Evolutionary conservation across 1,284 basidiomycete genomes (phyloP).

Genomic region (Flammula alnicola): DNA sequence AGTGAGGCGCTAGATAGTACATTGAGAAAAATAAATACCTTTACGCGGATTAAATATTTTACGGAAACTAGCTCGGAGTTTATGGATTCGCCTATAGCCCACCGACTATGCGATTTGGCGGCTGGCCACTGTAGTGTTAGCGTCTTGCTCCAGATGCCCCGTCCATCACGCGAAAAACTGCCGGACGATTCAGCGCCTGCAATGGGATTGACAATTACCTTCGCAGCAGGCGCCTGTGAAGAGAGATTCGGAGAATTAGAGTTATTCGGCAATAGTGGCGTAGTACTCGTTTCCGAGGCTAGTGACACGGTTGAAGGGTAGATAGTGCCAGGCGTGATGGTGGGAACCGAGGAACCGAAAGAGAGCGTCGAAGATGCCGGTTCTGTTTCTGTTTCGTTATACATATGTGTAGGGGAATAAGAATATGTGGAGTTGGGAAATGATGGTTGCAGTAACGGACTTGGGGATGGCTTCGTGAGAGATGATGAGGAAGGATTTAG

Average conservation of each 20-base stretch:
- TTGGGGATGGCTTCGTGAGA: too few relatives aligned
- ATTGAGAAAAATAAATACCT: conserved; percentile 49
- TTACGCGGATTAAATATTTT: conserved; percentile 70
- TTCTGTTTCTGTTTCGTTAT: conserved; percentile 18
- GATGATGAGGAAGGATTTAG: too few relatives aligned
- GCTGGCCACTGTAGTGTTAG: conserved; percentile 75
- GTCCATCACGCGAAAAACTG: conserved; percentile 54
- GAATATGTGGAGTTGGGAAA: conserved; percentile 17
- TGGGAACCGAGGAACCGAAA: conserved; percentile 43
- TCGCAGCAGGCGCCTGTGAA: conserved; percentile 37
- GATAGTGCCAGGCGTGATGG: conserved; percentile 40
- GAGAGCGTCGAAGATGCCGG: conserved; percentile 30
- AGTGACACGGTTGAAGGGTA: conserved; percentile 36
- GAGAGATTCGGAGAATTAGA: too few relatives aligned
- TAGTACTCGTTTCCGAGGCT: conserved; percentile 33
- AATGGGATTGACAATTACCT: conserved; percentile 54
- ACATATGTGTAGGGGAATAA: conserved; percentile 9
- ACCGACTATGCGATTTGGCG: conserved; percentile 66
- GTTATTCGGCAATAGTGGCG: too few relatives aligned
- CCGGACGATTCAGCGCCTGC: conserved; percentile 62
- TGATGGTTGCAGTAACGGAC: too few relatives aligned
- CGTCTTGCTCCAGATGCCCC: conserved; percentile 65
- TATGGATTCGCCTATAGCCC: conserved; percentile 79
- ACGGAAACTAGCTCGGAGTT: conserved; percentile 68
- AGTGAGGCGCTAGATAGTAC: conserved; percentile 1